These are phyloP conservation scores for Uronychia binucleata DNA, from an alignment of 73 alveolate species.

Conservation along the genomic window DNA sequence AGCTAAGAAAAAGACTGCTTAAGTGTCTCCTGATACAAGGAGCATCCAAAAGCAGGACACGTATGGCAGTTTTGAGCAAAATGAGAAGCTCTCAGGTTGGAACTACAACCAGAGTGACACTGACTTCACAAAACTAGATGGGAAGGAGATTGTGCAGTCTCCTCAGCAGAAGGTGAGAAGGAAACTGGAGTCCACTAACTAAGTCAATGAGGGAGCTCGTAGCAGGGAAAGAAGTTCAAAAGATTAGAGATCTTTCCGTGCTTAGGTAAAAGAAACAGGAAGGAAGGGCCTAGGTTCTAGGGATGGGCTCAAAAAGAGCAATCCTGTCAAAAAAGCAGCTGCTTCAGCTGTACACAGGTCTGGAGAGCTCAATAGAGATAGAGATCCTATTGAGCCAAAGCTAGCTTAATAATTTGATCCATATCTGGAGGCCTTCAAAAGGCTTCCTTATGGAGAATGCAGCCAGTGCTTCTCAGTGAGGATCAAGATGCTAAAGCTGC, in stretches of 20 bases:
- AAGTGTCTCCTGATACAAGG: neutral
- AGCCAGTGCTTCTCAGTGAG: conserved; percentile 18
- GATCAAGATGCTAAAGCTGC: conserved; percentile 14
- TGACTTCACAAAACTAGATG: neutral
- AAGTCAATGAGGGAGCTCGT: neutral
- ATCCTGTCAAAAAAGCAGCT: no score
- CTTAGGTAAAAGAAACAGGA: no score
- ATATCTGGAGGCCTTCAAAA: neutral
- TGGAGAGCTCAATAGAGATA: no score
- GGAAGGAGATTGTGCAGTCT: neutral
- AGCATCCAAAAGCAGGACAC: neutral
- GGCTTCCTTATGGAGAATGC: conserved; percentile 37
- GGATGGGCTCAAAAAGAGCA: no score
- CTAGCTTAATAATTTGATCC: neutral
- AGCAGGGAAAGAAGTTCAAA: neutral
- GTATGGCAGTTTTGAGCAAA: neutral
- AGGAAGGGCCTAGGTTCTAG: no score
- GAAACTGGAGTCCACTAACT: neutral
- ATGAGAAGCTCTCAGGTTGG: neutral
- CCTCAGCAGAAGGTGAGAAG: neutral
- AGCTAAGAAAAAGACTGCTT: neutral
- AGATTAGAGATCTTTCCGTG: no score
- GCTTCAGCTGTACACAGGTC: no score
- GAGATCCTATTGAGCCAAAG: no score
- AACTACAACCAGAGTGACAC: neutral